Evolutionary conservation across 2,329 filamentous ascomycete species (phyloP), one percentile per base, ranked within the genome.

Genomic region (Paraphoma sp.): DNA sequence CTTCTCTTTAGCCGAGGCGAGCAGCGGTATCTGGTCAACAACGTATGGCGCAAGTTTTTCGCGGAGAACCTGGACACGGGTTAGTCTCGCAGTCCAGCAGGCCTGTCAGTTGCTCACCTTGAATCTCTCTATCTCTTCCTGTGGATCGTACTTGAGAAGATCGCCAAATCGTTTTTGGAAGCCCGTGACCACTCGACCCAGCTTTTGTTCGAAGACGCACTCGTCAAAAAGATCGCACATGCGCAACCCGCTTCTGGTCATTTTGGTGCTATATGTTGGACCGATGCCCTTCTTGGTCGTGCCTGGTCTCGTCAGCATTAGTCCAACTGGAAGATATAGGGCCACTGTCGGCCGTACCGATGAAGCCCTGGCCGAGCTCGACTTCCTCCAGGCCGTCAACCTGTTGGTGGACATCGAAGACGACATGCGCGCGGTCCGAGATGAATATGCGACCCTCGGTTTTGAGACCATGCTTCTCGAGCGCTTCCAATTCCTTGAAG

Each of bases 151-250:
- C 72, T 86, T 72, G 52, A 89, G 76, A 28, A 90, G 76, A 63
- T 89, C 85, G 7, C 89, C 89, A 66, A 87, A 92, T 49, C 88
- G 81, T 78, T 89, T 87, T 79, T 86, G 83, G 77, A 84, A 90
- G n/a, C 85, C 86, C 6, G 76, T 65, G 8, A 84, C 88, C 46
- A 93, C 78, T 23, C 80, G 77, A 41, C 87, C 82, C 43, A 93
- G 77, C 75, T 89, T 90, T 41, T 76, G 70, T 77, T 91, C 89
- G 64, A 93, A 92, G 7, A 82, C 72, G 41, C 84, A 79, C 71
- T 86, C 82, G 71, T 90, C 80, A 72, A 92, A 91, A 60, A 92
- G 81, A 53, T 92, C 89, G 56, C 81, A 81, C 51, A 91, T 79
- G 64, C 83, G 83, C 57, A 93, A 82, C 46, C 89, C 90, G 64